Evolutionary conservation across 2,329 filamentous ascomycete genomes (phyloP).

Genomic region (Fusarium falciforme): DNA sequence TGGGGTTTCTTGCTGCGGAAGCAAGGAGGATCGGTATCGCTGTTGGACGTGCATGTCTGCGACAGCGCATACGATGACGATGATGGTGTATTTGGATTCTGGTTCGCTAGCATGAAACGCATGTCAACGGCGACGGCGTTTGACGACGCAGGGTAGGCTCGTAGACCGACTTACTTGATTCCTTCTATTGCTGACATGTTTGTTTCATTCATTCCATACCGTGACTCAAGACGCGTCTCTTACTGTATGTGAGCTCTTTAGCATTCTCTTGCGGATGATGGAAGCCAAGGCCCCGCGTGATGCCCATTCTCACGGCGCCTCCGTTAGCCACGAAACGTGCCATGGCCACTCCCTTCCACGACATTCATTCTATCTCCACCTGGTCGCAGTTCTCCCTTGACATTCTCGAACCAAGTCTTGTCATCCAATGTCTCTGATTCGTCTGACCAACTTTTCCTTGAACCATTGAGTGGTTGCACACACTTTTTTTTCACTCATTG

Average conservation of each 20-base stretch:
- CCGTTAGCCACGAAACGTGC: background rate
- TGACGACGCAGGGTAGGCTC: conserved; percentile 18
- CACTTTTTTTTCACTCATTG: background rate
- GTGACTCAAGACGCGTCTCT: background rate
- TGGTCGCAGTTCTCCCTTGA: background rate
- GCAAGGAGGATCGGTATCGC: conserved; percentile 10
- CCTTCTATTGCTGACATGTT: background rate
- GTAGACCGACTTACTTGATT: background rate
- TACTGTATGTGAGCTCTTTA: background rate
- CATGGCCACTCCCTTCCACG: background rate
- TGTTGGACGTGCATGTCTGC: background rate
- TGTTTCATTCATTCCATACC: background rate
- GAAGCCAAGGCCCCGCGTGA: background rate
- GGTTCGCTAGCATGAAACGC: conserved; percentile 5
- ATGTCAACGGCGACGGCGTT: conserved; percentile 1
- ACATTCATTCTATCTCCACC: background rate
- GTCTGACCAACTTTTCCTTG: background rate
- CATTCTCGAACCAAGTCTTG: background rate
- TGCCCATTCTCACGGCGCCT: background rate
- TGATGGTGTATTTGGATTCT: background rate
- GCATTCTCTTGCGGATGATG: background rate
- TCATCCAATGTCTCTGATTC: conserved; percentile 3
- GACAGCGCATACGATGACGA: conserved; percentile 10
- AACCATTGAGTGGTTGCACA: background rate
- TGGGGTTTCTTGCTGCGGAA: background rate